Percentiles rank a stretch among this genome's conserved stretches.
Conservation (phyloP, 2,329 filamentous ascomycete genomes). For the Xylaria multiplex region DNA sequence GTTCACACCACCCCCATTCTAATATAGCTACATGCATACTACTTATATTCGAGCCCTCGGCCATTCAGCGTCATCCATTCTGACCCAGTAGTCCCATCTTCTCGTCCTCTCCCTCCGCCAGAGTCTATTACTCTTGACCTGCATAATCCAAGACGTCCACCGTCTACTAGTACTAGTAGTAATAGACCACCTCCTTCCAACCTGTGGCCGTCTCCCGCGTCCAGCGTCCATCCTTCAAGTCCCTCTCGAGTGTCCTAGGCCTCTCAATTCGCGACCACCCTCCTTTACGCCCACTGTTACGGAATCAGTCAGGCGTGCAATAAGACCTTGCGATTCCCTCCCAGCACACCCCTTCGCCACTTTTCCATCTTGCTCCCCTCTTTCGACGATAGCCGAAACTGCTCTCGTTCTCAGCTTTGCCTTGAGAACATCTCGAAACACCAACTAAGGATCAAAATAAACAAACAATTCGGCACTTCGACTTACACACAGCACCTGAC, state of each 20-base stretch:
- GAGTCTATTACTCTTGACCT: constrained; percentile 29
- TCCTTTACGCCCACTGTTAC: constrained; percentile 32
- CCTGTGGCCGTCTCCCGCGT: constrained; percentile 19
- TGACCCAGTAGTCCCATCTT: constrained; percentile 22
- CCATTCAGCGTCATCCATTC: constrained; percentile 16
- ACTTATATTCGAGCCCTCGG: background rate
- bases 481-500: constrained; percentile 1
- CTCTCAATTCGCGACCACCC: constrained; percentile 47
- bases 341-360: constrained; percentile 45
- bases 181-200: constrained; percentile 32
- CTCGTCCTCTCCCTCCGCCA: constrained; percentile 34
- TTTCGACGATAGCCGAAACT: constrained; percentile 32
- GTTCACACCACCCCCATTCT: too few species aligned
- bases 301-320: constrained; percentile 40
- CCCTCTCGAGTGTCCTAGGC: constrained; percentile 40
- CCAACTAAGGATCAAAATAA: constrained; percentile 42
- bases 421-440: constrained; percentile 10
- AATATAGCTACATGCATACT: background rate
- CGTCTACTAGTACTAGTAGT: background rate
- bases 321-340: constrained; percentile 49
- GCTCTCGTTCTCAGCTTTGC: constrained; percentile 10
- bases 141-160: constrained; percentile 41
- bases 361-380: constrained; percentile 45
- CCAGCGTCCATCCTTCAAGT: constrained; percentile 22
- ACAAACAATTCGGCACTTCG: constrained; percentile 40